Percentiles rank a stretch among this genome's conserved stretches.
These are phyloP conservation scores for Kwoniella sp. DNA, from an alignment of 768 basidiomycete species.

Conservation along the genomic window DNA sequence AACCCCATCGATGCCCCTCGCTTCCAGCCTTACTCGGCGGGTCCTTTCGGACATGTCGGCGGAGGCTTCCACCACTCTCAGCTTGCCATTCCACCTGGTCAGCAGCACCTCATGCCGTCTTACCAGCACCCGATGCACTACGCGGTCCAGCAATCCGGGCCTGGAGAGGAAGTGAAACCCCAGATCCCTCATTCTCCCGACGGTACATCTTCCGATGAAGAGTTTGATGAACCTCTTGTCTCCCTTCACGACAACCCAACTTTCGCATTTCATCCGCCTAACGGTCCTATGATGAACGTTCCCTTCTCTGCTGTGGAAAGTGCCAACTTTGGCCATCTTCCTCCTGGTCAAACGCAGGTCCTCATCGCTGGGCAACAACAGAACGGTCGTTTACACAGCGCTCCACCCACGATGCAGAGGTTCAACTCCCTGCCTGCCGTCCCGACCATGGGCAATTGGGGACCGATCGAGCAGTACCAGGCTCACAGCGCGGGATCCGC, in stretches of 20 bases:
- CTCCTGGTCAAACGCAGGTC: conserved; percentile 21
- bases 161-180: neutral
- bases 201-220: neutral
- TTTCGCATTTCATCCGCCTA: conserved; percentile 31
- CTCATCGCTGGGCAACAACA: conserved; percentile 8
- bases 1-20: conserved; percentile 18
- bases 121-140: conserved; percentile 17
- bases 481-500: conserved; percentile 10
- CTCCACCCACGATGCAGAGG: conserved; percentile 37
- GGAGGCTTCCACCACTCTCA: conserved; percentile 43
- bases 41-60: conserved; percentile 30
- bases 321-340: conserved; percentile 19
- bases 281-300: conserved; percentile 19
- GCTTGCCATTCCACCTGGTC: conserved; percentile 33
- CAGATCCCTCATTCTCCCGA: conserved; percentile 4
- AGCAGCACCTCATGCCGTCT: conserved; percentile 31
- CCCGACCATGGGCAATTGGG: conserved; percentile 30
- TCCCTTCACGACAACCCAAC: conserved; percentile 27
- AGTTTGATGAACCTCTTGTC: conserved; percentile 27
- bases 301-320: conserved; percentile 29
- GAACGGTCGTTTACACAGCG: conserved; percentile 36
- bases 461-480: conserved; percentile 10
- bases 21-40: conserved; percentile 17
- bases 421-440: conserved; percentile 41
- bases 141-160: neutral